phyloP scores from a whole-genome alignment of 331 rosid genomes.

The Pyrus hybrid region DNA sequence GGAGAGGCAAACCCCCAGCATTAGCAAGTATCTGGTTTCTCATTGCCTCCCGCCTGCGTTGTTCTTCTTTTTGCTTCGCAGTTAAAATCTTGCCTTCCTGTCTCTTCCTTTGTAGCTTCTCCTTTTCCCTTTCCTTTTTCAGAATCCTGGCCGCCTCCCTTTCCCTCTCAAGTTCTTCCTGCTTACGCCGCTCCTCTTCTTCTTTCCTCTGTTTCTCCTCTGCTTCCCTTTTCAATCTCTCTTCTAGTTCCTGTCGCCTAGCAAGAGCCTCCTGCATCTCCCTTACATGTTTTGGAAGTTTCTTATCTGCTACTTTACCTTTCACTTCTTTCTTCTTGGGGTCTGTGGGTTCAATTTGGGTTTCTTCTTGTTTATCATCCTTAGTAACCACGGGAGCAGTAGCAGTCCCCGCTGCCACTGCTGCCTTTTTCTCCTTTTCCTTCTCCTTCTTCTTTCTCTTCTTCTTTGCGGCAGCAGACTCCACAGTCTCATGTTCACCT shows the following conservation, averaged over 20 bases:
- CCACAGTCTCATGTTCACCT: conserved; percentile 68
- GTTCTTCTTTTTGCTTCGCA: conserved; percentile 79
- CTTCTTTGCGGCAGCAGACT: conserved; percentile 93
- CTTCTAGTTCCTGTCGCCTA: conserved; percentile 78
- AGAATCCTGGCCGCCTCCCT: conserved; percentile 76
- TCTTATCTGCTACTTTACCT: conserved; percentile 72
- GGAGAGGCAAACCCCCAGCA: conserved; percentile 40
- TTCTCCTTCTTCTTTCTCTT: conserved; percentile 85
- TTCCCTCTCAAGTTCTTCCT: conserved; percentile 72
- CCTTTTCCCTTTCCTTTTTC: conserved; percentile 88
- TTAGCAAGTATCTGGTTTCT: conserved; percentile 63
- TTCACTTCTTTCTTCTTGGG: conserved; percentile 63
- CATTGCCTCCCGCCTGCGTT: conserved; percentile 70
- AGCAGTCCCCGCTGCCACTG: conserved; percentile 35
- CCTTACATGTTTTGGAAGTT: conserved; percentile 94
- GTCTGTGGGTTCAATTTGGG: conserved; percentile 31
- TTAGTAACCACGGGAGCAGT: conserved; percentile 12
- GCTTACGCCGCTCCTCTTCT: conserved; percentile 74
- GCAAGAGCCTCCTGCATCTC: conserved; percentile 97
- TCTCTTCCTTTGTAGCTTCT: conserved; percentile 56
- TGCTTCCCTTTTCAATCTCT: conserved; percentile 68
- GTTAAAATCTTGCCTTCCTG: conserved; percentile 73
- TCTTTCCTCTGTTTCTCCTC: conserved; percentile 81
- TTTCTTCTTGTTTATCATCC: conserved; percentile 37
- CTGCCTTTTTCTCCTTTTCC: conserved; percentile 74